Evolutionary conservation across 2,329 filamentous ascomycete species (phyloP), one percentile per base, ranked within the genome.

Genomic region (Epichloe baconii): DNA sequence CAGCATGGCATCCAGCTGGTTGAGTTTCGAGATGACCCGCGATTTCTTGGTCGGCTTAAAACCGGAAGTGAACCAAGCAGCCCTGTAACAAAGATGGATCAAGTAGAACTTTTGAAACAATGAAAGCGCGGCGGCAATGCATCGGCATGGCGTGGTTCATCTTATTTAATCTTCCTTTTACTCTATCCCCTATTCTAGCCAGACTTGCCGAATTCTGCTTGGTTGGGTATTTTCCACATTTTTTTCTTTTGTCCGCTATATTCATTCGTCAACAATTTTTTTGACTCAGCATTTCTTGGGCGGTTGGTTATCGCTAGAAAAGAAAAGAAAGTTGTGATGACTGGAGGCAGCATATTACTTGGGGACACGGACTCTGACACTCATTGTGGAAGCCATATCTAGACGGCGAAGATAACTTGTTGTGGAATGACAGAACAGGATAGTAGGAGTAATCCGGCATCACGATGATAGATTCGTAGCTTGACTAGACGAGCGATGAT

Each of bases 1-100:
- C 3, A 97, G 90, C 66, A 98, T 98, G 91, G 93, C 93, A 15
- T 94, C 89, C 60, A 96, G 88, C 68, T 98, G 93, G 91, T 79
- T 97, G 54, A 96, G 90, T 68, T 98, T 95, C 65, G 93, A 98
- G 70, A 73, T 97, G 65, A 91, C 88, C 8, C 80, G 93, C 57
- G 93, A 98, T 68, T 85, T 94, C 63, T 71, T 97, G 41, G 73
- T 94, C 52, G 72, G 71, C 19, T 65, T 89, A 34, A 77, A 76
- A 53, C 69, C 73, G 1, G 71, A 72, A 26, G 64, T 57, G 31
- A 61, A 61, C 49, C 53, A 60, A 46, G 56, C 58, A 38, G 54
- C 57, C 37, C 49, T 66, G 50, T 65, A 54, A 62, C 40, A 43
- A 35, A 35, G 43, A 42, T 58, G 53, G 55, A 53, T 43, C 44